Evolutionary conservation across 208 protist genomes (phyloP).

Genomic region (Acanthamoeba healyi): DNA sequence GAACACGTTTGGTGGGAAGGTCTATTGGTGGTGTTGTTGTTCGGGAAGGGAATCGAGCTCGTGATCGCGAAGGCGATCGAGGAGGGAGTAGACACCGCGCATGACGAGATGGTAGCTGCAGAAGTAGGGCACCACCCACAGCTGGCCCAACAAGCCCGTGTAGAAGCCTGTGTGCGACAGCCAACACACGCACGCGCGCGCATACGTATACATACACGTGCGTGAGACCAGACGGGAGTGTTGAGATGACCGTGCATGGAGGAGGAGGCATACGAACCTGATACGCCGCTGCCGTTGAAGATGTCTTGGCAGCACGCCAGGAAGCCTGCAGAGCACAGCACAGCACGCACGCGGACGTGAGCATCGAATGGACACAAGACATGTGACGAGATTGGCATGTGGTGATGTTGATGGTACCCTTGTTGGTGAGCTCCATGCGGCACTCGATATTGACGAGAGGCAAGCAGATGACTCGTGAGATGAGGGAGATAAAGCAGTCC

Average conservation of each 20-base stretch:
- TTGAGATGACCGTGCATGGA: not conserved
- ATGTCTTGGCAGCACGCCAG: not conserved
- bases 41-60: not conserved
- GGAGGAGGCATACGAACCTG: not conserved
- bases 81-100: not conserved
- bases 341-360: too few species aligned
- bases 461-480: not conserved
- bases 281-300: not conserved
- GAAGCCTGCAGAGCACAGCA: not conserved
- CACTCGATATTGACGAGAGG: constrained; percentile 22
- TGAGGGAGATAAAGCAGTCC: not conserved
- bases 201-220: too few species aligned
- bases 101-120: not conserved
- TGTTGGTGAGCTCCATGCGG: constrained; percentile 3
- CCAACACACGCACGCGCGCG: too few species aligned
- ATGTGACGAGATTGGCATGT: not conserved
- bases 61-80: not conserved
- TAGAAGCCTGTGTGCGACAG: not conserved
- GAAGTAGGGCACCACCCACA: constrained; percentile 29
- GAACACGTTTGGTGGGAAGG: too few species aligned
- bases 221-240: not conserved
- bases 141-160: not conserved
- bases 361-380: too few species aligned
- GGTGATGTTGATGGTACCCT: not conserved
- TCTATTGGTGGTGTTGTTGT: too few species aligned